Conservation (phyloP, 148 eudicot species). For the Polygonum aviculare region DNA sequence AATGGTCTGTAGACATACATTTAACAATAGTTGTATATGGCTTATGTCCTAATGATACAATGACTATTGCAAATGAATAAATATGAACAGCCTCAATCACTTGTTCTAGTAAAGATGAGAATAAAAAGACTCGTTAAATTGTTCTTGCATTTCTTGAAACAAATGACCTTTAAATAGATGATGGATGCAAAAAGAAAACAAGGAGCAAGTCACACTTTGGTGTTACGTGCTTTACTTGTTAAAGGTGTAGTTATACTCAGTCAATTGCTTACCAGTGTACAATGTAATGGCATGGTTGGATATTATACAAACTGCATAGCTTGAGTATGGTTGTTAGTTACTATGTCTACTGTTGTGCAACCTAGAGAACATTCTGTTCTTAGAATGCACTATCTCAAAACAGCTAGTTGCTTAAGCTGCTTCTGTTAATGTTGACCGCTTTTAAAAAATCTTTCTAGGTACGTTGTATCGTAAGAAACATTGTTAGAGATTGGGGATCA, state of each 20-base stretch:
- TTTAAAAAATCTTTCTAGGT: conserved; percentile 36
- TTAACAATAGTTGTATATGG: neutral
- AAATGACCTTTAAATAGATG: neutral
- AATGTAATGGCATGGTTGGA: neutral
- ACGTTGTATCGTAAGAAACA: conserved; percentile 85
- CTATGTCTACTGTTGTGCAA: neutral
- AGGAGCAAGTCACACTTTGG: neutral
- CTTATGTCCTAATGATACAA: neutral
- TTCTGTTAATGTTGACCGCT: neutral
- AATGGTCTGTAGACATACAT: neutral
- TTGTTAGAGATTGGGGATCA: conserved; percentile 92
- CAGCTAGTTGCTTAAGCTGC: neutral
- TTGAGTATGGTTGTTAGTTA: neutral
- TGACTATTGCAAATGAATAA: neutral
- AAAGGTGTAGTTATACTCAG: neutral
- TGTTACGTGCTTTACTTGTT: neutral
- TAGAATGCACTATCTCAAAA: neutral
- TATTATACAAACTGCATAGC: neutral
- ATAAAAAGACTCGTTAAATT: neutral
- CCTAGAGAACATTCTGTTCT: neutral
- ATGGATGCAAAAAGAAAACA: neutral
- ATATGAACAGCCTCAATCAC: neutral
- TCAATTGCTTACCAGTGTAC: neutral
- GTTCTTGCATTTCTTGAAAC: neutral
- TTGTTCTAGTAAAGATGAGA: neutral